Base-by-base conservation (phyloP, 73 alveolate genomes). In the Uronychia setigera region DNA sequence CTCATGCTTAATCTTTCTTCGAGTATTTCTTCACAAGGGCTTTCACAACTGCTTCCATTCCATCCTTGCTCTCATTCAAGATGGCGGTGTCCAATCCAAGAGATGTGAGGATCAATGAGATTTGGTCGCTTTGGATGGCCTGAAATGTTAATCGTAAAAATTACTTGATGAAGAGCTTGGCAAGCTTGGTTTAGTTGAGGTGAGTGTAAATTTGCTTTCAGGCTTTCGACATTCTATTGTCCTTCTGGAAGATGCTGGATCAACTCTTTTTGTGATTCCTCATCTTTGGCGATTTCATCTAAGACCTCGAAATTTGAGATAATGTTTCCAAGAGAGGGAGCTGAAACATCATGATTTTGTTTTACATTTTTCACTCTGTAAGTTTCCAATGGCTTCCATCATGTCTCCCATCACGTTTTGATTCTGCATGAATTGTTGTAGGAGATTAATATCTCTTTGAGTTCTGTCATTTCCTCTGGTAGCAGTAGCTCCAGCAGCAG, bases 221-320 rank as follows among this genome's bases (percentile, higher is more conserved):
- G 58, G 74, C 60, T 29, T 29, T 90, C 91, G 35, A 31, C 79
- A 31, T 79, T n/a, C 60, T 89, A 80, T 74, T 93, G 90, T 0
- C 92, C 95, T 74, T 93, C 97, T 9, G 97, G 97, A 0, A 92
- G 85, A 30, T 83, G 87, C 75, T 87, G 85, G 26, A 82, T 33
- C 5, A 92, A 79, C 26, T 84, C 46, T 31, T 87, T 46, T 26
- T 76, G 35, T 19, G 83, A 78, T 31, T 80, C 89, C 29, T 67
- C 89, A 59, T 82, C 89, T 33, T 82, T 75, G 1, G 58, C 14
- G 31, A 82, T 29, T 67, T 82, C 58, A 59, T 82, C 78, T 74
- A 58, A 26, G 35, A 77, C 29, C 28, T 82, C 89, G n/a, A 19
- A 46, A 1, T 67, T 30, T 30, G 67, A 74, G 58, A 82, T 26